These are phyloP conservation scores for Amylostereum areolatum DNA, from an alignment of 1,284 basidiomycete species.

Conservation along the genomic window DNA sequence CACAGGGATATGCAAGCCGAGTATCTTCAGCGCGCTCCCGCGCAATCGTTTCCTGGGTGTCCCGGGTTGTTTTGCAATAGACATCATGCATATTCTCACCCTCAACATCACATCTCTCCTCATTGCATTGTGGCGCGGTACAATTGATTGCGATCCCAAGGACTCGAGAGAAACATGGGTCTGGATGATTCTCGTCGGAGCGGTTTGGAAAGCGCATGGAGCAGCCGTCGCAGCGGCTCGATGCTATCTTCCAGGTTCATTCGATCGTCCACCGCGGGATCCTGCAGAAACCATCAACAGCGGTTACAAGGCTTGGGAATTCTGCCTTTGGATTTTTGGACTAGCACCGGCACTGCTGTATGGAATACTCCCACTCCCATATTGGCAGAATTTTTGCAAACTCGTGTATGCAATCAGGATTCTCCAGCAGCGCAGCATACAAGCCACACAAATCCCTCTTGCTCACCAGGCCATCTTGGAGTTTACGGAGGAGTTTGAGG, in stretches of 20 bases:
- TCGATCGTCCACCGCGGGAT: conserved; percentile 30
- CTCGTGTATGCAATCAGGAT: conserved; percentile 25
- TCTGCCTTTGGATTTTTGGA: conserved; percentile 27
- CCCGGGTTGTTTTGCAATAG: background rate
- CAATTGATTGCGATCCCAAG: background rate
- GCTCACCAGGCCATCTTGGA: conserved; percentile 17
- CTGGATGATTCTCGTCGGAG: conserved; percentile 23
- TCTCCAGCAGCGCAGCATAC: conserved; percentile 17
- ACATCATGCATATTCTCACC: background rate
- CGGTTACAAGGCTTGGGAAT: conserved; percentile 33
- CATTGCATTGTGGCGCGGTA: background rate
- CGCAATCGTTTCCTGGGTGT: background rate
- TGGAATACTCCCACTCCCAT: conserved; percentile 21
- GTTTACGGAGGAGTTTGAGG: conserved; percentile 24
- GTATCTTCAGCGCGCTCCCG: conserved; percentile 9
- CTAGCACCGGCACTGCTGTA: conserved; percentile 30
- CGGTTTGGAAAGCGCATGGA: conserved; percentile 29
- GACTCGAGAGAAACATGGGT: conserved; percentile 17
- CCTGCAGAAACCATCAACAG: conserved; percentile 31
- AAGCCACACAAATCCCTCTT: conserved; percentile 11
- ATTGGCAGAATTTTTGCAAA: conserved; percentile 28
- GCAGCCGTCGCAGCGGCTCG: conserved; percentile 20
- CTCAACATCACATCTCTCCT: background rate
- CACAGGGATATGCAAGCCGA: conserved; percentile 14
- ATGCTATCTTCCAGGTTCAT: conserved; percentile 23